phyloP scores from a whole-genome alignment of 331 rosid species.

The Quercus lobata region DNA sequence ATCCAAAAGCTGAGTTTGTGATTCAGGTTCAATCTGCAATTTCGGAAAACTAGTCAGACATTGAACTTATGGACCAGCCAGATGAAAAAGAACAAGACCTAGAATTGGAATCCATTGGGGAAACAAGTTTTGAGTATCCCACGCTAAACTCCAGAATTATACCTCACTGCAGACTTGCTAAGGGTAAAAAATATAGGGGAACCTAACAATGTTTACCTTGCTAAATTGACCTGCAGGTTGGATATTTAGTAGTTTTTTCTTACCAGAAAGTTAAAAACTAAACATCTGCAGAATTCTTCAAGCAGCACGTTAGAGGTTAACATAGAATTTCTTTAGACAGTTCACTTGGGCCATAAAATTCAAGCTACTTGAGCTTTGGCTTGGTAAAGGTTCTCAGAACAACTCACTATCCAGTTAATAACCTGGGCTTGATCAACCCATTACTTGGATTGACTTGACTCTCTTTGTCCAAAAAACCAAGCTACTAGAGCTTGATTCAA shows the following conservation, averaged over 20 bases:
- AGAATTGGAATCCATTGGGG: neutral
- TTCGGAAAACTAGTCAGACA: neutral
- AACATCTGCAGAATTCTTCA: neutral
- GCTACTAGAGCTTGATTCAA: neutral
- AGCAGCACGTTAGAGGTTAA: neutral
- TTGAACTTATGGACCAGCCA: neutral
- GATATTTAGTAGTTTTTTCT: neutral
- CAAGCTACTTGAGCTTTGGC: neutral
- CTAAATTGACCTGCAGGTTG: neutral
- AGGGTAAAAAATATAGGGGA: neutral
- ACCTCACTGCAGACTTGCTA: constrained; percentile 1
- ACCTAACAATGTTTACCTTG: neutral
- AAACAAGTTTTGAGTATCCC: constrained; percentile 4
- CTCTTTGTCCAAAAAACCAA: neutral
- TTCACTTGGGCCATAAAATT: neutral
- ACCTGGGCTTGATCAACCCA: neutral
- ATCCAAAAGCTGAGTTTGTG: constrained; percentile 85
- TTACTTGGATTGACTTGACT: neutral
- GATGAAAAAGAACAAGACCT: neutral
- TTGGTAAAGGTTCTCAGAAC: neutral
- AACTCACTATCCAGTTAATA: neutral
- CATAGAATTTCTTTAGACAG: neutral
- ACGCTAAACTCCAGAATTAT: constrained; percentile 11
- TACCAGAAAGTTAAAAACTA: neutral
- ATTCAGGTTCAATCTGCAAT: constrained; percentile 86